These are phyloP conservation scores for Amborella trichopoda DNA, from an alignment of 164 flowering plant species.

Conservation along the genomic window DNA sequence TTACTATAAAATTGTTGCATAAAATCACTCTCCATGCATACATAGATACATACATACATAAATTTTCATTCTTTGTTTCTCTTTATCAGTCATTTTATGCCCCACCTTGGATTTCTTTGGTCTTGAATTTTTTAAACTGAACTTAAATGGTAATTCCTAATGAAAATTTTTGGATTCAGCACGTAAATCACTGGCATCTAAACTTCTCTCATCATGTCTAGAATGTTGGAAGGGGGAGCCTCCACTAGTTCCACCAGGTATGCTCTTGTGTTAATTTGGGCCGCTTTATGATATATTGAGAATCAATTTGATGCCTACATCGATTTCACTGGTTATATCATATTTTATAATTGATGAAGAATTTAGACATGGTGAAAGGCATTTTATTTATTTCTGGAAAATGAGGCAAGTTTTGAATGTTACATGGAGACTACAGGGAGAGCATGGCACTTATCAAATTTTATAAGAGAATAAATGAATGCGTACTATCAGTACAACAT, in stretches of 20 bases:
- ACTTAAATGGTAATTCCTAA: too few relatives aligned
- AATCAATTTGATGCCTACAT: neutral
- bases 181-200: constrained; percentile 37
- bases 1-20: too few relatives aligned
- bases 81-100: too few relatives aligned
- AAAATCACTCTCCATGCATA: too few relatives aligned
- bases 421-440: neutral
- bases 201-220: constrained; percentile 52
- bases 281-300: neutral
- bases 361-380: neutral
- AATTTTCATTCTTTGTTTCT: too few relatives aligned
- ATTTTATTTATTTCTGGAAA: neutral
- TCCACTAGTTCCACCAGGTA: constrained; percentile 56
- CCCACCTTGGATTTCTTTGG: too few relatives aligned
- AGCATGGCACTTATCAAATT: neutral
- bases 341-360: neutral
- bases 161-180: constrained; percentile 10
- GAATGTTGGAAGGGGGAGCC: constrained; percentile 81
- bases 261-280: constrained; percentile 2
- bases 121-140: too few relatives aligned
- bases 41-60: too few relatives aligned
- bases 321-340: neutral
- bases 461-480: too few relatives aligned
- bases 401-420: neutral
- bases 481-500: too few relatives aligned